Percentiles rank a stretch among this genome's conserved stretches.
phyloP scores from a whole-genome alignment of 139 green algal genomes.

The Deuterostichococcus epilithicus region DNA sequence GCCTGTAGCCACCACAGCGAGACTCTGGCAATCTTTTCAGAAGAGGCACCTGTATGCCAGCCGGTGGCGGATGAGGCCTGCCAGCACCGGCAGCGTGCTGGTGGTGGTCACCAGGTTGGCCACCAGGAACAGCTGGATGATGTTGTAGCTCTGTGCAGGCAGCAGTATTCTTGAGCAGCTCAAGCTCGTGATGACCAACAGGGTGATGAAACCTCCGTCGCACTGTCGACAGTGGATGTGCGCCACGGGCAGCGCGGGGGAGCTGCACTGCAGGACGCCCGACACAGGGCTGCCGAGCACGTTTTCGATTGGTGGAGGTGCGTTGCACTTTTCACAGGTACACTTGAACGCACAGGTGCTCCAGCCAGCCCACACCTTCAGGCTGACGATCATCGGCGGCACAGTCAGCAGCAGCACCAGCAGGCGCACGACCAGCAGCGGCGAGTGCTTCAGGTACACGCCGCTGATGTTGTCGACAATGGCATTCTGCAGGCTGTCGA shows the following conservation, averaged over 20 bases:
- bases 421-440: constrained; percentile 14
- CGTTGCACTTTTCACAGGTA: no score
- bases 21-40: no score
- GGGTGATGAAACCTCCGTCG: no score
- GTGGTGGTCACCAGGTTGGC: constrained; percentile 75
- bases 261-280: no score
- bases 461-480: constrained; percentile 38
- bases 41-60: not conserved
- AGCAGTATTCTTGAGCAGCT: no score
- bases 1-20: no score
- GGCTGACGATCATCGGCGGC: constrained; percentile 57
- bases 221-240: no score
- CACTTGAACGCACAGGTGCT: no score
- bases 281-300: no score
- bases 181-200: no score
- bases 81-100: constrained; percentile 55
- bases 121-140: constrained; percentile 77
- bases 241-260: no score
- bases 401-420: constrained; percentile 72
- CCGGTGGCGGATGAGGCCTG: constrained; percentile 25
- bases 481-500: constrained; percentile 68
- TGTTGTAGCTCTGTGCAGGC: constrained; percentile 35
- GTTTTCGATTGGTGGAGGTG: no score
- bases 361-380: constrained; percentile 15
- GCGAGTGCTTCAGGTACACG: constrained; percentile 27